Evolutionary conservation across 306 rosid genomes (phyloP), one percentile per base, ranked within the genome.

Genomic region (Trichosanthes truncata): DNA sequence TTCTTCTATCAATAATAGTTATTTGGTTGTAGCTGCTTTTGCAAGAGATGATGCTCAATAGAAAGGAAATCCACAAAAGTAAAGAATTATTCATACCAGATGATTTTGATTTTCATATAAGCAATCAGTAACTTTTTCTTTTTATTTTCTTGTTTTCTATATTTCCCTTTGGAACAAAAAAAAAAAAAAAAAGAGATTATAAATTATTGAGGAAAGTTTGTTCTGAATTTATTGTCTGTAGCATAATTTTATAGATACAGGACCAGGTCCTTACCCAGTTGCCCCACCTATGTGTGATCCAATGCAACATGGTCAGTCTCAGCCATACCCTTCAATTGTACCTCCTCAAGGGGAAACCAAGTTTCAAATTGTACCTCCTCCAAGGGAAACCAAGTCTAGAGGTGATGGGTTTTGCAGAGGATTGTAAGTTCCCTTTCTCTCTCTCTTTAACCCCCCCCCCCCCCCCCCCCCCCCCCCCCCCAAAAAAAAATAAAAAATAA

Each of bases 401-500:
- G 88, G 88, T 26, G 46, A 83, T 59, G 90, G 90, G 10, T 87
- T 87, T 75, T 84, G 90, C 86, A 82, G 84, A 80, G 85, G 90
- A 83, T 81, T 84, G 86, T 87, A 87, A 45, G 46, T 25, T 71
- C 35, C 41, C 26, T 67, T 59, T 60, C 53, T 36, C 77, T 38
- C 33, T 36, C 26, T 3, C 15, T 8, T 63, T 18, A 63, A 31
- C 23, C 18, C 10, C 1, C 5, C 43, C 69, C 1, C 5, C 43
- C 69, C 23, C 18, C 10, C 1, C 5, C 43, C 69, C n/a, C n/a
- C n/a, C 38, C 56, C 57, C 4, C 33, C 55, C 38, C 25, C 17
- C 33, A 5, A 3, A 40, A 40, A 40, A 40, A 40, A 1, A 0
- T 0, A 40, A 40, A 73, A 25, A 73, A 51, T 1, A 29, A 29